Evolutionary conservation across 371 early-diverging fungal species (phyloP).

Genomic region (Apophysomyces ossiformis): DNA sequence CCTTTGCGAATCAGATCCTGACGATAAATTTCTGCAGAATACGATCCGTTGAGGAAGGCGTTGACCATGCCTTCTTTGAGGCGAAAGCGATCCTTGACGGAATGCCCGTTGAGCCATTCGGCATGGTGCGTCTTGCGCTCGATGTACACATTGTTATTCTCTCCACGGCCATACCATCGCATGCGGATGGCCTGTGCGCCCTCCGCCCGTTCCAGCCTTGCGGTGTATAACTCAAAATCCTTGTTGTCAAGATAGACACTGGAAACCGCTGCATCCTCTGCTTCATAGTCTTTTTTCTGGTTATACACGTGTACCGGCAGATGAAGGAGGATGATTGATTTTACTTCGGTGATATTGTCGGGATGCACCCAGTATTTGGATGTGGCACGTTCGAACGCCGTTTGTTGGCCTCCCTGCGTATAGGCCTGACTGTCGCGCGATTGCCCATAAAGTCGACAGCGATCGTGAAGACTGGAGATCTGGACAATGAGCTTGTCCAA

Average conservation of each 20-base stretch:
- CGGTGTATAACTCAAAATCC: slow-evolving; percentile 84
- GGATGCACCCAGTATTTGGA: slow-evolving; percentile 90
- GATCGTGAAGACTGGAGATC: slow-evolving; percentile 58
- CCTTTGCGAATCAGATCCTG: slow-evolving; percentile 75
- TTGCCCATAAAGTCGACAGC: slow-evolving; percentile 34
- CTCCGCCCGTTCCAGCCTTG: slow-evolving; percentile 83
- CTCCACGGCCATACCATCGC: slow-evolving; percentile 87
- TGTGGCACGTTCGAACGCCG: slow-evolving; percentile 49
- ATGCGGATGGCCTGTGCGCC: slow-evolving; percentile 89
- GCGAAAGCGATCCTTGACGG: slow-evolving; percentile 94
- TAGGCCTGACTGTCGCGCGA: slow-evolving; percentile 30
- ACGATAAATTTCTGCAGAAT: slow-evolving; percentile 75
- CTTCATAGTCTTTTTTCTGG: slow-evolving; percentile 40
- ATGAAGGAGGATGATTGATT: slow-evolving; percentile 87
- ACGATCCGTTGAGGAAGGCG: slow-evolving; percentile 78
- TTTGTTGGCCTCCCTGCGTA: slow-evolving; percentile 32
- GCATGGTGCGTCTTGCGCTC: slow-evolving; percentile 75
- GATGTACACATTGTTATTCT: slow-evolving; percentile 43
- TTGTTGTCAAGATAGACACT: slow-evolving; percentile 97
- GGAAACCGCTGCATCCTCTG: slow-evolving; percentile 72
- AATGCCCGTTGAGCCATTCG: slow-evolving; percentile 95
- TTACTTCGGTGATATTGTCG: slow-evolving; percentile 95
- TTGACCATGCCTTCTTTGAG: slow-evolving; percentile 93
- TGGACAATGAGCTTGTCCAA: slow-evolving; percentile 89
- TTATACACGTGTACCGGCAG: slow-evolving; percentile 93